These are phyloP conservation scores for Diaporthe australafricana DNA, from an alignment of 2,329 filamentous ascomycete genomes.

Conservation along the genomic window DNA sequence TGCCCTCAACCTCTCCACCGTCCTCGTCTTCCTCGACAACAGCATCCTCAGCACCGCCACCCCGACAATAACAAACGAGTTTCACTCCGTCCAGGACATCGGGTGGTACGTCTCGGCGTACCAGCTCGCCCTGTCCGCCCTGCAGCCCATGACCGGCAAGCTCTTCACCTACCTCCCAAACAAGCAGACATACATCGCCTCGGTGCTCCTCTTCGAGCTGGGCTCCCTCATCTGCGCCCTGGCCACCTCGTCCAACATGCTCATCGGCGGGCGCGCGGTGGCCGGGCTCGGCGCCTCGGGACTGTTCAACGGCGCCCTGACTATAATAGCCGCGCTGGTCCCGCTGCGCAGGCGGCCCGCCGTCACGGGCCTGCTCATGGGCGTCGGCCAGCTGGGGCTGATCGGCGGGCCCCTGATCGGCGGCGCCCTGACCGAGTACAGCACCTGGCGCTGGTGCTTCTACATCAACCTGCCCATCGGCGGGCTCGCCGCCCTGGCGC, in stretches of 20 bases:
- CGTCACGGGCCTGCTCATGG: conserved; percentile 41
- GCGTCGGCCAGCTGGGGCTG: conserved; percentile 40
- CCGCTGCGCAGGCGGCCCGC: conserved; percentile 53
- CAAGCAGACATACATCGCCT: conserved; percentile 50
- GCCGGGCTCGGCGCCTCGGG: conserved; percentile 33
- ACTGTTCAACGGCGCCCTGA: conserved; percentile 33
- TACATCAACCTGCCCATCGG: conserved; percentile 51
- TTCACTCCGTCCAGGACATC: conserved; percentile 52
- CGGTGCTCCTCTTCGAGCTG: conserved; percentile 52
- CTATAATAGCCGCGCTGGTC: conserved; percentile 52
- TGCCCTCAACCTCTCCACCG: conserved; percentile 2
- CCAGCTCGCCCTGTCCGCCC: conserved; percentile 45
- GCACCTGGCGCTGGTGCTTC: conserved; percentile 49
- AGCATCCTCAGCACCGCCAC: conserved; percentile 40
- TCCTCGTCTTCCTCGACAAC: conserved; percentile 15
- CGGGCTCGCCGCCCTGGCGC: conserved; percentile 16
- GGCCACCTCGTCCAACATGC: conserved; percentile 21
- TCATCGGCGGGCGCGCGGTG: conserved; percentile 32
- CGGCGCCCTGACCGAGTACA: conserved; percentile 37
- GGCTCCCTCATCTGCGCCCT: conserved; percentile 56
- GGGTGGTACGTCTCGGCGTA: conserved; percentile 56
- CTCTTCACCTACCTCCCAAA: conserved; percentile 49
- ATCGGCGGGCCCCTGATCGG: conserved; percentile 34
- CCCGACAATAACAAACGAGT: conserved; percentile 46
- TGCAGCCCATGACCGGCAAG: conserved; percentile 47